Percentiles rank a stretch among this genome's conserved stretches.
These are phyloP conservation scores for Neonectria magnoliae DNA, from an alignment of 2,329 filamentous ascomycete genomes.

Conservation along the genomic window DNA sequence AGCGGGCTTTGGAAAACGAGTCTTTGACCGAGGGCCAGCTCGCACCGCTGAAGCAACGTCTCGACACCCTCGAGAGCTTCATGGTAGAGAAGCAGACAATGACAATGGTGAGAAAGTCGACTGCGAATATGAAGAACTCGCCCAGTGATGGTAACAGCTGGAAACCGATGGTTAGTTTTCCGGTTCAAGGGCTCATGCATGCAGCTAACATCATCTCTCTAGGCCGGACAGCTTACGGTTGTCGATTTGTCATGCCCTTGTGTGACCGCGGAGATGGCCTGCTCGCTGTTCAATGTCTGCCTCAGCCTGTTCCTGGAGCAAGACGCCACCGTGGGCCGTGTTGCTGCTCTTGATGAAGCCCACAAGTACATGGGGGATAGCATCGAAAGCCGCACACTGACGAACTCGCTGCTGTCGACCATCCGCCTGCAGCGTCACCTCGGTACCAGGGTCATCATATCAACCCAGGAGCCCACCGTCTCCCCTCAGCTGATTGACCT, in stretches of 20 bases:
- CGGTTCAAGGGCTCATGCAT: background rate
- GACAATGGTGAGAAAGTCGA: background rate
- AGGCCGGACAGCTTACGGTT: constrained; percentile 50
- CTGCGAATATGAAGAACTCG: background rate
- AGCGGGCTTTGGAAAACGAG: constrained; percentile 41
- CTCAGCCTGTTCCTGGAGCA: constrained; percentile 73
- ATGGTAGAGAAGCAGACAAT: constrained; percentile 28
- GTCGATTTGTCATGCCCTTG: constrained; percentile 80
- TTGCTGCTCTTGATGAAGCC: constrained; percentile 79
- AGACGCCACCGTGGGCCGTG: constrained; percentile 56
- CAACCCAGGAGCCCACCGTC: constrained; percentile 81
- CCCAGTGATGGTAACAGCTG: constrained; percentile 27
- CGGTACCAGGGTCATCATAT: constrained; percentile 73
- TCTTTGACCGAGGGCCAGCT: constrained; percentile 60
- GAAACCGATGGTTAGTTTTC: constrained; percentile 31
- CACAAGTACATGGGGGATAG: constrained; percentile 77
- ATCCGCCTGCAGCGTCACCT: constrained; percentile 79
- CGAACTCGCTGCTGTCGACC: constrained; percentile 67
- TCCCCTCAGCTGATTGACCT: constrained; percentile 75
- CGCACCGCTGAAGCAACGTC: constrained; percentile 57
- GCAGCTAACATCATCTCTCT: background rate
- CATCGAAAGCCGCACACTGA: constrained; percentile 66
- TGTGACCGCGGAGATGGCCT: constrained; percentile 72
- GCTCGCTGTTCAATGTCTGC: constrained; percentile 77
- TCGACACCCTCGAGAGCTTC: constrained; percentile 63